Base-by-base conservation (phyloP, 768 basidiomycete species). In the Hemileccinum rubropunctum region DNA sequence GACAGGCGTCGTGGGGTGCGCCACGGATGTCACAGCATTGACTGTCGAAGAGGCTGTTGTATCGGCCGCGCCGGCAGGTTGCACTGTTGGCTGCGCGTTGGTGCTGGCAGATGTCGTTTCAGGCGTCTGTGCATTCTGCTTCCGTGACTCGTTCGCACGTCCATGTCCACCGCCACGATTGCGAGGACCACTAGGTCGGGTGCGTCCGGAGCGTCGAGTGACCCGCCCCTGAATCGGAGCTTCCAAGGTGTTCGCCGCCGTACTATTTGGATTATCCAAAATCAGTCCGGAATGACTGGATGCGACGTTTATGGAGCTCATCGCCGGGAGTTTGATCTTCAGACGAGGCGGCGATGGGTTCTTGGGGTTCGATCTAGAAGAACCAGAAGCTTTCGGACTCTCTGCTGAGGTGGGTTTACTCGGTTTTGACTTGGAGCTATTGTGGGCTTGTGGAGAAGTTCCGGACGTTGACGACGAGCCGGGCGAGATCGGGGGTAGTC, bases 311-410 rank as follows among this genome's bases (percentile, higher is more conserved):
- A 20, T 34, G 5, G 37, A 17, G 26, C 12, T 17, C 34, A 3
- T 21, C 6, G 27, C 15, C 35, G 52, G 59, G 20, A 52, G 21
- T 26, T 2, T 41, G 33, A 54, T 42, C 15, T 18, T 56, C 39
- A 54, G 32, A 26, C 42, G 32, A 20, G 47, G 11, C 9, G 12
- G 7, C 9, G 46, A 14, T 13, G 2, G 14, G 5, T 21, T 21
- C 10, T 34, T n/a, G 10, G 7, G 12, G 26, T 28, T 42, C 1
- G 48, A 30, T 32, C 23, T 39, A 20, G 49, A n/a, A n/a, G 15
- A 14, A 2, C 17, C 23, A n/a, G 44, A 36, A 26, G 2, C n/a
- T 11, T 42, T 27, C 13, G 17, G 39, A 10, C 18, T n/a, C 5
- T 27, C 45, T 26, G 3, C 33, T 18, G 36, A 26, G 4, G 33